A percentile compares a stretch with the other conserved stretches of the same genome.
Conservation (phyloP, 2,329 filamentous ascomycete species). For the Pestalotiopsis sp. region DNA sequence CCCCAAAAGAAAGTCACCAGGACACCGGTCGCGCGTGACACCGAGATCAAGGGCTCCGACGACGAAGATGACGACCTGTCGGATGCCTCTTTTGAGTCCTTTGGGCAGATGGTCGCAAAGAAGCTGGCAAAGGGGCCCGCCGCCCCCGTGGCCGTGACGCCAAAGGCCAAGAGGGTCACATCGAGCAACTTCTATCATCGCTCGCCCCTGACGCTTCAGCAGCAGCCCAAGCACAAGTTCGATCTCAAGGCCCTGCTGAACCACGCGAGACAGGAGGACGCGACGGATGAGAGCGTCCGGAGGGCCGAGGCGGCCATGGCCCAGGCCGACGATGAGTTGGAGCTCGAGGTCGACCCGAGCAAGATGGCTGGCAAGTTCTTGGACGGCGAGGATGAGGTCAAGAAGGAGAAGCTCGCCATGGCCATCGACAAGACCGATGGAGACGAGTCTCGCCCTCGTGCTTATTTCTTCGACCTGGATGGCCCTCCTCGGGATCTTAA, state of each 20-base stretch:
- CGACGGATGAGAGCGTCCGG: constrained; percentile 58
- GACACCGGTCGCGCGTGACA: constrained; percentile 45
- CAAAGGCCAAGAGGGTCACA: constrained; percentile 50
- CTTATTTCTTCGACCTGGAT: constrained; percentile 53
- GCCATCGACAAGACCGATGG: constrained; percentile 55
- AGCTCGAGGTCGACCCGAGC: constrained; percentile 19
- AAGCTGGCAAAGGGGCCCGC: constrained; percentile 21
- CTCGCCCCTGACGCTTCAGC: constrained; percentile 53
- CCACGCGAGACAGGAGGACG: constrained; percentile 61
- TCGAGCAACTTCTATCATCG: constrained; percentile 34
- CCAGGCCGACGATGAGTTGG: constrained; percentile 23
- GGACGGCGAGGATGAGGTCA: constrained; percentile 27
- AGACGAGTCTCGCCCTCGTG: constrained; percentile 39
- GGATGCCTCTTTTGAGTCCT: constrained; percentile 53
- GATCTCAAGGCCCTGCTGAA: constrained; percentile 65
- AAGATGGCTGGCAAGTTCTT: constrained; percentile 43
- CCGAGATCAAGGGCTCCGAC: constrained; percentile 72
- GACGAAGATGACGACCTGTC: constrained; percentile 66
- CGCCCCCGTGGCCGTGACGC: constrained; percentile 36
- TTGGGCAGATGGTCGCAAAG: constrained; percentile 51
- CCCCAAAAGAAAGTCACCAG: constrained; percentile 28
- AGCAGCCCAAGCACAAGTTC: constrained; percentile 58
- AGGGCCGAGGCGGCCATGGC: constrained; percentile 40
- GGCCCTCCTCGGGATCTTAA: constrained; percentile 28
- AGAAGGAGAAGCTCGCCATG: constrained; percentile 36